Evolutionary conservation across 345 rosid genomes (phyloP).

Genomic region (Rhizophora mangle): DNA sequence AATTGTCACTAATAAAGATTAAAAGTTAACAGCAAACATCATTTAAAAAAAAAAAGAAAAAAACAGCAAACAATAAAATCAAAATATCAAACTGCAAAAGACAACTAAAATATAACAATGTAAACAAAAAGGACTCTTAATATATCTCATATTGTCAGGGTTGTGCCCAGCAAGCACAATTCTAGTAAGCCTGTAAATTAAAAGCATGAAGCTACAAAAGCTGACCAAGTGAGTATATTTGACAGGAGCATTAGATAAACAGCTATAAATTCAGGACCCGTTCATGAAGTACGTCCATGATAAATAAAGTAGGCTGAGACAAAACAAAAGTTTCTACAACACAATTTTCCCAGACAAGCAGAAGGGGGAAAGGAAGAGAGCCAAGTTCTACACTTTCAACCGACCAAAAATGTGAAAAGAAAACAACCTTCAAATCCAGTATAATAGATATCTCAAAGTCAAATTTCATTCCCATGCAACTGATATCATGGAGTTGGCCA

Average conservation of each 20-base stretch:
- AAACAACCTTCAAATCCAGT: background rate
- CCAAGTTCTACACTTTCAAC: background rate
- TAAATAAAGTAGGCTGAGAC: background rate
- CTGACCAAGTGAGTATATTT: background rate
- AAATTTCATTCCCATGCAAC: conserved; percentile 63
- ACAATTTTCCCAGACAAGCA: background rate
- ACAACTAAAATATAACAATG: too few relatives aligned
- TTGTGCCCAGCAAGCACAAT: too few relatives aligned
- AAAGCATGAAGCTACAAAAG: background rate
- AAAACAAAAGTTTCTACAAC: background rate
- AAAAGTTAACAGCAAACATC: too few relatives aligned
- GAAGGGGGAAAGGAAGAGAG: background rate
- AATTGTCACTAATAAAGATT: too few relatives aligned
- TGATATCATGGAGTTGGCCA: conserved; percentile 82
- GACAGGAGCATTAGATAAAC: background rate
- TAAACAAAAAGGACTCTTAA: too few relatives aligned
- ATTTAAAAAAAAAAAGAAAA: too few relatives aligned
- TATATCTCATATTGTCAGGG: too few relatives aligned
- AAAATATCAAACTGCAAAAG: too few relatives aligned
- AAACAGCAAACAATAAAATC: too few relatives aligned
- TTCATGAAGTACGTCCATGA: background rate
- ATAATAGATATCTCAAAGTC: background rate
- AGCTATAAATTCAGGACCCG: background rate
- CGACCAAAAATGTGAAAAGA: too few relatives aligned
- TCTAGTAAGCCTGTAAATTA: too few relatives aligned